These are phyloP conservation scores for Phyllosticta citriasiana DNA, from an alignment of 2,329 filamentous ascomycete genomes.

Conservation along the genomic window DNA sequence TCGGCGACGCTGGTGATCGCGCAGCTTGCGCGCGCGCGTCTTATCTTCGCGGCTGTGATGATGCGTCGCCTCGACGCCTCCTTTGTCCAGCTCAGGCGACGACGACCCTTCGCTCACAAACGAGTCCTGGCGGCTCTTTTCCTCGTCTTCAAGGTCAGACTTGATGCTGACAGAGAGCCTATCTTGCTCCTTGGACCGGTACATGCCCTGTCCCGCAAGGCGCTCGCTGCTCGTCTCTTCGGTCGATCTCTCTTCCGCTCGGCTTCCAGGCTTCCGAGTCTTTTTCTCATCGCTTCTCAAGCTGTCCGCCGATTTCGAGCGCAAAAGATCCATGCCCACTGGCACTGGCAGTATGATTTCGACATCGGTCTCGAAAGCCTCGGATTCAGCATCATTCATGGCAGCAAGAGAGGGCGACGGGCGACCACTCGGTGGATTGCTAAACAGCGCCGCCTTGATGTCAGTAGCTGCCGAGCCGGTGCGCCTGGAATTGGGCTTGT, in stretches of 20 bases:
- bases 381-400: not conserved
- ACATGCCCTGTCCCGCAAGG: slow-evolving; percentile 9
- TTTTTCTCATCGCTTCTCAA: not conserved
- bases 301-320: not conserved
- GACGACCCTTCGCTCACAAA: not conserved
- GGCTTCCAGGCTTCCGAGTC: not conserved
- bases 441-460: slow-evolving; percentile 9
- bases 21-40: slow-evolving; percentile 22
- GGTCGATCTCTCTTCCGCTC: not conserved
- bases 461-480: not conserved
- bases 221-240: slow-evolving; percentile 7
- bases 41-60: slow-evolving; percentile 18
- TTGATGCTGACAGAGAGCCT: not conserved
- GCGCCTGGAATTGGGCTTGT: not conserved
- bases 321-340: not conserved
- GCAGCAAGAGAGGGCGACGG: not conserved
- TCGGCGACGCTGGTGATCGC: slow-evolving; percentile 15
- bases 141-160: not conserved
- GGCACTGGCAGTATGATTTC: not conserved
- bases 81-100: not conserved
- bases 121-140: not conserved
- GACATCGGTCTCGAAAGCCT: not conserved
- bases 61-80: not conserved
- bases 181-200: not conserved
- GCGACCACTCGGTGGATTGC: slow-evolving; percentile 6